Evolutionary conservation across 1,284 basidiomycete genomes (phyloP).

Genomic region (Rhizopogon parksii): DNA sequence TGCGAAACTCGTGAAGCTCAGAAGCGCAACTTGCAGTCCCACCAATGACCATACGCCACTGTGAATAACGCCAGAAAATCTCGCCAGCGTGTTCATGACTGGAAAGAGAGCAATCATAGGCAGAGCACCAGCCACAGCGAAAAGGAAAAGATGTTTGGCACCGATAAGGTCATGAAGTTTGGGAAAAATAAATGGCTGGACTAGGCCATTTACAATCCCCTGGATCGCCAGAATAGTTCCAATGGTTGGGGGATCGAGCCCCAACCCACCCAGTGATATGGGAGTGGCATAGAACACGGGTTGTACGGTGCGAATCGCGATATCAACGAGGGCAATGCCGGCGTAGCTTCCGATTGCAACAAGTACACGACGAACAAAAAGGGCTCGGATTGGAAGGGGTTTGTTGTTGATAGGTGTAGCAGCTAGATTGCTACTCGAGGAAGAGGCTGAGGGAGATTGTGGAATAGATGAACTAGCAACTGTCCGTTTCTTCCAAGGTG

Average conservation of each 20-base stretch:
- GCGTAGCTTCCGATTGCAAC: constrained; percentile 38
- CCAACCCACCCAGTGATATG: constrained; percentile 36
- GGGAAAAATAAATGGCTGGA: constrained; percentile 36
- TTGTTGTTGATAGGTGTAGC: constrained; percentile 4
- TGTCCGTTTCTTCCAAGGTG: not conserved
- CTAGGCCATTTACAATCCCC: constrained; percentile 35
- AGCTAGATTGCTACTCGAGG: not conserved
- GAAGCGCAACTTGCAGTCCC: constrained; percentile 23
- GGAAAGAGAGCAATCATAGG: constrained; percentile 36
- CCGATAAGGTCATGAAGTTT: constrained; percentile 33
- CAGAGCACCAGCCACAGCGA: constrained; percentile 25
- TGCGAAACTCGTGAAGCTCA: constrained; percentile 16
- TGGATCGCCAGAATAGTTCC: constrained; percentile 33
- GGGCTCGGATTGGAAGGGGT: constrained; percentile 29
- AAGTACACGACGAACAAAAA: constrained; percentile 33
- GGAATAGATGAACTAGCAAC: not conserved
- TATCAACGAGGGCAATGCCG: constrained; percentile 33
- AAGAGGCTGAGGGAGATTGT: constrained; percentile 3
- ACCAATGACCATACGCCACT: constrained; percentile 30
- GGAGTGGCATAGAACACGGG: constrained; percentile 41
- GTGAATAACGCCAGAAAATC: not conserved
- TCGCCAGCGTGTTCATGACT: constrained; percentile 29
- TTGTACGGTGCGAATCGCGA: constrained; percentile 32
- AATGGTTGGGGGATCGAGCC: constrained; percentile 33
- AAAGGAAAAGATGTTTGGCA: constrained; percentile 31